Evolutionary conservation across 805 yeast genomes (phyloP).

Genomic region (Yueomyces sinensis): DNA sequence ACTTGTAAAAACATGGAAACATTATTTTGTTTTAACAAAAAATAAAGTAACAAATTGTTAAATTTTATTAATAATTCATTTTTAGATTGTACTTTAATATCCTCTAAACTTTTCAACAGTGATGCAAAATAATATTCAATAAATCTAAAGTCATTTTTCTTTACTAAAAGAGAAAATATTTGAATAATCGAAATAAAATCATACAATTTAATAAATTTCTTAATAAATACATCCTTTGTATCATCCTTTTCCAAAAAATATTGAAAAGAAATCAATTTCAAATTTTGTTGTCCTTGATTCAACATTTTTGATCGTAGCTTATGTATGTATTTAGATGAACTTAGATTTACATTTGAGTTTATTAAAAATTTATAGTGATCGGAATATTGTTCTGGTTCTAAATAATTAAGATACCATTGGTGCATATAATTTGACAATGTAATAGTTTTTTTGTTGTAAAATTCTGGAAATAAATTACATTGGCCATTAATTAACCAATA

Average conservation of each 20-base stretch:
- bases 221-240: conserved; percentile 4
- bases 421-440: conserved; percentile 13
- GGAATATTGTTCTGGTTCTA: conserved; percentile 8
- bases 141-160: conserved; percentile 9
- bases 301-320: conserved; percentile 9
- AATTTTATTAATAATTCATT: conserved; percentile 9
- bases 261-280: conserved; percentile 17
- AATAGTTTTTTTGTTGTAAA: conserved; percentile 4
- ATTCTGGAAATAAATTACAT: conserved; percentile 7
- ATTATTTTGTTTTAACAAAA: conserved; percentile 9
- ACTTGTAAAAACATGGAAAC: conserved; percentile 12
- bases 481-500: conserved; percentile 13
- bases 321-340: conserved; percentile 6
- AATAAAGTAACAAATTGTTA: conserved; percentile 10
- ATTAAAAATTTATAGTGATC: conserved; percentile 16
- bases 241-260: conserved; percentile 10
- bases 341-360: conserved; percentile 11
- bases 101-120: conserved; percentile 10
- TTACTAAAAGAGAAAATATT: conserved; percentile 7
- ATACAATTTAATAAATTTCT: conserved; percentile 13
- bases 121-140: conserved; percentile 12
- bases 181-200: conserved; percentile 10
- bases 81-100: background rate
- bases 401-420: conserved; percentile 15
- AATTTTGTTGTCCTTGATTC: conserved; percentile 18